Conservation (phyloP, 805 yeast genomes). For the Suhomyces tanzawaensis region DNA sequence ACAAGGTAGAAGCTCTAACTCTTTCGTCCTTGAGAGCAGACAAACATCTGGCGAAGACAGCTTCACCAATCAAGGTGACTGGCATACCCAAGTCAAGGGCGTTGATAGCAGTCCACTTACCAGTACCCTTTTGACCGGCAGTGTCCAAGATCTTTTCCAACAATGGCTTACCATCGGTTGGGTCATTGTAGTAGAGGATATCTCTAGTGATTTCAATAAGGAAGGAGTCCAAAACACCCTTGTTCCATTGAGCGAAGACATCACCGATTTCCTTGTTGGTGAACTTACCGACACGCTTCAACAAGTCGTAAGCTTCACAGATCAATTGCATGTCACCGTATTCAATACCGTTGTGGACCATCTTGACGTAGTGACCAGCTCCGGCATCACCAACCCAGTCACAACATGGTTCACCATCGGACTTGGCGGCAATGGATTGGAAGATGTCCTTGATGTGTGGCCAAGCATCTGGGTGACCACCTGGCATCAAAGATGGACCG, state of each 20-base stretch:
- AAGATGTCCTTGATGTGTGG: conserved; percentile 95
- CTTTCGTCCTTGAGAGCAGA: conserved; percentile 93
- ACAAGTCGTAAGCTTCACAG: conserved; percentile 94
- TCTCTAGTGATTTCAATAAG: conserved; percentile 95
- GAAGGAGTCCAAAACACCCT: conserved; percentile 96
- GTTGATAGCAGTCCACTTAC: conserved; percentile 99
- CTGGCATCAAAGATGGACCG: conserved; percentile 99
- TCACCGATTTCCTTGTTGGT: conserved; percentile 89
- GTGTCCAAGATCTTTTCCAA: conserved; percentile 95
- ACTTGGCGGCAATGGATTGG: conserved; percentile 93
- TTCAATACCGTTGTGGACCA: conserved; percentile 99
- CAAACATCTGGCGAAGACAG: conserved; percentile 94
- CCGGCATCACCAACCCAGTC: conserved; percentile 99
- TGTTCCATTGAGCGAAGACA: conserved; percentile 91
- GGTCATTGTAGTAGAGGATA: conserved; percentile 83
- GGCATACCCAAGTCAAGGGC: conserved; percentile 98
- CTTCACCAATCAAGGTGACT: conserved; percentile 97
- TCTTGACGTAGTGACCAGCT: conserved; percentile 97
- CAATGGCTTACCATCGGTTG: conserved; percentile 82
- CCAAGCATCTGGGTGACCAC: conserved; percentile 98
- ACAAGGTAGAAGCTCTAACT: conserved; percentile 72
- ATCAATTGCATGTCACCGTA: conserved; percentile 99
- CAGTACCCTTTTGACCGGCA: conserved; percentile 99
- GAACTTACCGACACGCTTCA: conserved; percentile 92
- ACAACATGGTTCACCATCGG: conserved; percentile 99